Conservation (phyloP, 2,329 filamentous ascomycete species). For the Chaetomiaceae sp. region DNA sequence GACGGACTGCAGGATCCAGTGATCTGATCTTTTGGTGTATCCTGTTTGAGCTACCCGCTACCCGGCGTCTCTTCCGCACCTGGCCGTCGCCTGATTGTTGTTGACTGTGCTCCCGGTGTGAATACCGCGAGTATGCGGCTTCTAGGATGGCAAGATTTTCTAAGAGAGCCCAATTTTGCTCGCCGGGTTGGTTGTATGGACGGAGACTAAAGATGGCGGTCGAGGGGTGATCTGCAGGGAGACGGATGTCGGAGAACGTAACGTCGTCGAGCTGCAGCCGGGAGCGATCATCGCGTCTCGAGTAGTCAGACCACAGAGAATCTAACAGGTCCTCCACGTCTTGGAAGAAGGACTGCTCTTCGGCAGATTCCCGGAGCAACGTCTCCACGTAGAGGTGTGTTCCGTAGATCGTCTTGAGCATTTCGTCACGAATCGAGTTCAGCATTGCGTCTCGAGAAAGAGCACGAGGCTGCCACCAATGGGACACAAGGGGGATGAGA, state of each 20-base stretch:
- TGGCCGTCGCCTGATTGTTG: conserved; percentile 35
- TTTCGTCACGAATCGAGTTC: conserved; percentile 66
- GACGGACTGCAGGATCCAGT: conserved; percentile 38
- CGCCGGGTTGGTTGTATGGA: conserved; percentile 48
- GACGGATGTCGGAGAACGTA: conserved; percentile 46
- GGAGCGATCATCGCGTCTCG: conserved; percentile 62
- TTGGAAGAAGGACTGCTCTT: conserved; percentile 36
- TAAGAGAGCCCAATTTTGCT: conserved; percentile 57
- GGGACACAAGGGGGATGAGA: conserved; percentile 65
- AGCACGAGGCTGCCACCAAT: conserved; percentile 73
- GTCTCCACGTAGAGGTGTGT: conserved; percentile 59
- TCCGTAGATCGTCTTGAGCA: conserved; percentile 67
- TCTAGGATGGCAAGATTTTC: conserved; percentile 57
- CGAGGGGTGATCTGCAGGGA: conserved; percentile 42
- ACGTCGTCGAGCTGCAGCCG: conserved; percentile 76
- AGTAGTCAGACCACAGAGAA: conserved; percentile 73
- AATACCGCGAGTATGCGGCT: conserved; percentile 36
- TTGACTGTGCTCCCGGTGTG: conserved; percentile 25
- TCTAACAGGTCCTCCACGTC: conserved; percentile 64
- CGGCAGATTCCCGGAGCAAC: conserved; percentile 42
- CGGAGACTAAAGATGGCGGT: conserved; percentile 50
- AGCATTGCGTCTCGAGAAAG: conserved; percentile 55
- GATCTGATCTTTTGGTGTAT: conserved; percentile 46
- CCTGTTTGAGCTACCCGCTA: conserved; percentile 39
- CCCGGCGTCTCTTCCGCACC: conserved; percentile 49